Base-by-base conservation (phyloP, 306 rosid species). In the Leucaena leucocephala region DNA sequence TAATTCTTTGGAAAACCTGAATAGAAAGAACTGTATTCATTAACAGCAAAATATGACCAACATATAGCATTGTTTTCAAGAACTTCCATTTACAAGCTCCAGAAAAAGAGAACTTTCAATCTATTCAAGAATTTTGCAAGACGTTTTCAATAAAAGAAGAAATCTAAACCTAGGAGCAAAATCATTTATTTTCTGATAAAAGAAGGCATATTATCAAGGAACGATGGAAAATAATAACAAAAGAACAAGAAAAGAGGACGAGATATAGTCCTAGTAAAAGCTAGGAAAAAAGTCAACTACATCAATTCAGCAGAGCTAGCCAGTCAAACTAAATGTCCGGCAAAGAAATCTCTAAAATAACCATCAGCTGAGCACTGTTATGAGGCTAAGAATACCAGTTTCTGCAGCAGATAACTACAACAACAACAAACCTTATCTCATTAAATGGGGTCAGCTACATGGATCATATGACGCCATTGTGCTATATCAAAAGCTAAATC, bases 1-100 rank as follows among this genome's bases (percentile, higher is more conserved):
- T 42, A 33, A 75, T 72, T 72, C 55, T 71, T 71, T 63, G 63
- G 22, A 67, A 57, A 71, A 69, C 21, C n/a, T 39, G 70, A 82
- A 71, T n/a, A 58, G 45, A 0, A 49, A 76, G 71, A 40, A 74
- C 61, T 54, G 57, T 45, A 63, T 58, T 58, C 57, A 7, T 42
- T 40, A 49, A 76, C 46, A 27, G 1, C 27, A 27, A 27, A 27
- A 63, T 36, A 65, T n/a, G 66, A 48, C 38, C 54, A 21, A 16
- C 7, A 13, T 8, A 48, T 17, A 46, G 59, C 44, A 48, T 15
- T 54, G 2, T 15, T 34, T 33, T 13, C 54, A 5, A 70, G 16
- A 70, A 48, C 43, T 48, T 14, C 10, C 43, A 52, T 42, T 71
- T 4, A 16, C 34, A 55, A 21, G 68, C 38, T 33, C 54, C 59